Percentiles rank a stretch among this genome's conserved stretches.
These are phyloP conservation scores for Discostella stelligera DNA, from an alignment of 352 stramenopile species.

Conservation along the genomic window DNA sequence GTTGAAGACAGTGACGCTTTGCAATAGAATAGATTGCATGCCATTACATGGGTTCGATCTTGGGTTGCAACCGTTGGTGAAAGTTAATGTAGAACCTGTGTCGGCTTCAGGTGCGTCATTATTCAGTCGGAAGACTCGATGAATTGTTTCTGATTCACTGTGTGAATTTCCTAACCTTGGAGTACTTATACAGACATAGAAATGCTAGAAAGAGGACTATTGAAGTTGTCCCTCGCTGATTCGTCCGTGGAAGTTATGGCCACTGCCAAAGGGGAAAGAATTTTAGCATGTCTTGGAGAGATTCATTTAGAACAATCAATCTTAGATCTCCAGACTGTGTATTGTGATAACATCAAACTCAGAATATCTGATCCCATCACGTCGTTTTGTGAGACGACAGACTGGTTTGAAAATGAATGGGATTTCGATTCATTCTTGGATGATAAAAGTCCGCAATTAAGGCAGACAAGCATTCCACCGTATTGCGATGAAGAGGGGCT, in stretches of 20 bases:
- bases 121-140: background rate
- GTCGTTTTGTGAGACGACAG: constrained; percentile 79
- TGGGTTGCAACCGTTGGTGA: constrained; percentile 75
- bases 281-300: constrained; percentile 80
- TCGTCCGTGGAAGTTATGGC: constrained; percentile 75
- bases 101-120: constrained; percentile 45
- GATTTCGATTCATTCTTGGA: constrained; percentile 60
- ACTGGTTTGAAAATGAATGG: constrained; percentile 73
- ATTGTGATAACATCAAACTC: constrained; percentile 72
- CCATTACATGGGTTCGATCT: constrained; percentile 70
- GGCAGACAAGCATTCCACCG: constrained; percentile 73
- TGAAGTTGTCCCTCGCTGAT: constrained; percentile 77
- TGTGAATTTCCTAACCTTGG: background rate
- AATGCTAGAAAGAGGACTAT: constrained; percentile 64
- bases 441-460: constrained; percentile 37
- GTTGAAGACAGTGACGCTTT: constrained; percentile 79
- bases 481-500: constrained; percentile 82
- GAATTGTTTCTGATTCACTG: constrained; percentile 2
- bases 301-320: constrained; percentile 83
- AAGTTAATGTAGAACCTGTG: constrained; percentile 80
- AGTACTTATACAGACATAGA: constrained; percentile 51
- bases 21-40: constrained; percentile 60
- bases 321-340: constrained; percentile 73
- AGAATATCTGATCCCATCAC: constrained; percentile 80
- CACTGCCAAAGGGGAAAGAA: constrained; percentile 74